Base-by-base conservation (phyloP, 495 filamentous ascomycete genomes). In the Neurospora sp. region DNA sequence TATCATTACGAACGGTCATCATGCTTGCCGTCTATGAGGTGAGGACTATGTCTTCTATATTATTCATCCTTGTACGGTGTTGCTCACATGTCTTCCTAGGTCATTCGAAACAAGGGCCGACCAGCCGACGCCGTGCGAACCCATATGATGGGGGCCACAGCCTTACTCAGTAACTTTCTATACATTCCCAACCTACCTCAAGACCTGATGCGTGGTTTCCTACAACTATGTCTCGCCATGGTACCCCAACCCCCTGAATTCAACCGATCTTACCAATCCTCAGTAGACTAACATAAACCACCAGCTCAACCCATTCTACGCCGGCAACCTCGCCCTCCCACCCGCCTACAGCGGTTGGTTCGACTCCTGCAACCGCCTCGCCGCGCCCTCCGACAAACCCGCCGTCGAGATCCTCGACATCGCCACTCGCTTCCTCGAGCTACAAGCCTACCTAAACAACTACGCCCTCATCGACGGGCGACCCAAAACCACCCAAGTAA, bases 21-120 rank as follows among this genome's bases (percentile, higher is more conserved):
- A 80, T 84, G 70, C 80, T 86, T 69, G 84, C 84, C 9, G 77
- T 86, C 76, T 86, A 84, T 66, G 85, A 86, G 80, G 85, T 86
- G 73, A 78, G 31, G 6, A 71, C 14, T 18, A 14, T 7, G 1
- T 23, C 2, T 41, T 46, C 16, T 69, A 18, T 10, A 23, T 39
- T 60, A 42, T 66, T 14, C 54, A 16, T 62, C 27, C 12, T 35
- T 42, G 38, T 49, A 35, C 69, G 31, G 6, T 37, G 3, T 54
- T n/a, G 39, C 16, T 40, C 12, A 20, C 76, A 18, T 66, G 5
- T 3, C 39, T 5, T 70, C 6, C n/a, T 44, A 79, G 76, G 74
- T 78, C 7, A 74, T 74, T 54, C 76, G 78, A 39, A 73, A 66
- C 23, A 69, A 71, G 12, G 38, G 79, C 70, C 74, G 80, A 23